Evolutionary conservation across 768 basidiomycete species (phyloP), one percentile per base, ranked within the genome.

Genomic region (Lactarius evosmus): DNA sequence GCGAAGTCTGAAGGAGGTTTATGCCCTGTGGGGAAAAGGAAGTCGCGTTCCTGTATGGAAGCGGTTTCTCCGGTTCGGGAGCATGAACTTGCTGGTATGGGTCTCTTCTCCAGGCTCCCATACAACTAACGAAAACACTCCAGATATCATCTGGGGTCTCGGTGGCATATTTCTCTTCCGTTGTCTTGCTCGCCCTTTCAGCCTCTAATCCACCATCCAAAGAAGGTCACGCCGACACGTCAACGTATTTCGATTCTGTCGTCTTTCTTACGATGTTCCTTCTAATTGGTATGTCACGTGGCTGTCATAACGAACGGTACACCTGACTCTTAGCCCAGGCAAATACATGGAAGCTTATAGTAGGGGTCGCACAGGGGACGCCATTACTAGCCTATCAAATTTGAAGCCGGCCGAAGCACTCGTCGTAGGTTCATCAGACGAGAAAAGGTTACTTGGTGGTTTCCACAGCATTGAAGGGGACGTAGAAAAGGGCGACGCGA

Each of bases 191-290:
- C 11, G 83, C 77, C 14, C 76, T 91, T 1, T 82, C 88, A 0
- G 82, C 84, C 0, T 74, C 72, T 33, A 75, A 78, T 46, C 59
- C 73, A 50, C 76, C 78, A 9, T 73, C 79, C 32, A 62, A 74
- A 14, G 65, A 73, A 32, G 75, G 73, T 29, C 66, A 72, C n/a
- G 83, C 78, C 4, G 82, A 87, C 56, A 79, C 80, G 7, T 85
- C 83, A 0, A 88, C 88, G 1, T 93, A 92, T 71, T 93, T 95
- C 66, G 92, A 95, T 70, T 83, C 87, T 0, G 86, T 87, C 16
- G 85, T 92, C 11, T 89, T 95, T 69, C 75, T 95, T 55, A 86
- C 90, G 32, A 83, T 91, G 79, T 92, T 95, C 72, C 79, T 93
- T 30, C 78, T 94, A 4, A 77, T 80, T 50, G 92, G 92, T 81